These are phyloP conservation scores for Trichoderma guizhouense DNA, from an alignment of 2,329 filamentous ascomycete genomes.

Conservation along the genomic window DNA sequence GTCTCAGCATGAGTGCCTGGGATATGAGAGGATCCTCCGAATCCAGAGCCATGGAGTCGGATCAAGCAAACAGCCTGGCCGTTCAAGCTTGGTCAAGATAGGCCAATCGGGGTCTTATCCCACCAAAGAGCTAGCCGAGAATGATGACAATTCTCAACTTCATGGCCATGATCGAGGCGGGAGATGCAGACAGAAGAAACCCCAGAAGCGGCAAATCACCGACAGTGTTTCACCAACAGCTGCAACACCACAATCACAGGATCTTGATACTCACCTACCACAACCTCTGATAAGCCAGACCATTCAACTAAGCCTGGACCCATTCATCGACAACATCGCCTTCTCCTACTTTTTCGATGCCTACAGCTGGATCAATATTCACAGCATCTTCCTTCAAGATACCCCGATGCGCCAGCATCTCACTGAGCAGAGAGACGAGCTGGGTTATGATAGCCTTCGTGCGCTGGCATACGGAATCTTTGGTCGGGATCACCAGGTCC, in stretches of 20 bases:
- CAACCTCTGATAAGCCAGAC: not conserved
- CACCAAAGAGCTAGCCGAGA: not conserved
- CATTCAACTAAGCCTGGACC: not conserved
- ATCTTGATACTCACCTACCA: not conserved
- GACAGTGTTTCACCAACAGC: not conserved
- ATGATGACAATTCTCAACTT: not conserved
- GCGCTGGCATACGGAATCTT: not conserved
- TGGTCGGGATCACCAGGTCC: not conserved
- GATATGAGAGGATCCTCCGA: not conserved
- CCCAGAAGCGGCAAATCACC: not conserved
- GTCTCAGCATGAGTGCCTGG: not conserved
- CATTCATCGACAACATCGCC: not conserved
- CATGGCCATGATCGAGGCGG: not conserved
- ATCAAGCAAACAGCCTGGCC: not conserved
- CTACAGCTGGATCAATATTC: constrained; percentile 8
- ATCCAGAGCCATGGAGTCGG: not conserved
- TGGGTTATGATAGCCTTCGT: constrained; percentile 1
- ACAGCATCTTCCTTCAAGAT: not conserved
- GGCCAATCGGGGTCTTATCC: not conserved
- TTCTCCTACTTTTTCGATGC: constrained; percentile 6
- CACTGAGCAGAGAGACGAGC: not conserved
- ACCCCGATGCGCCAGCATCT: constrained; percentile 3
- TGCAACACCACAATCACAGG: not conserved
- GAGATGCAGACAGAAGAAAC: not conserved
- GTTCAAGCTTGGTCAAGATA: not conserved